Percentiles rank a stretch among this genome's conserved stretches.
Evolutionary conservation across 2,329 filamentous ascomycete species (phyloP).

Genomic region (Beauveria sp.): DNA sequence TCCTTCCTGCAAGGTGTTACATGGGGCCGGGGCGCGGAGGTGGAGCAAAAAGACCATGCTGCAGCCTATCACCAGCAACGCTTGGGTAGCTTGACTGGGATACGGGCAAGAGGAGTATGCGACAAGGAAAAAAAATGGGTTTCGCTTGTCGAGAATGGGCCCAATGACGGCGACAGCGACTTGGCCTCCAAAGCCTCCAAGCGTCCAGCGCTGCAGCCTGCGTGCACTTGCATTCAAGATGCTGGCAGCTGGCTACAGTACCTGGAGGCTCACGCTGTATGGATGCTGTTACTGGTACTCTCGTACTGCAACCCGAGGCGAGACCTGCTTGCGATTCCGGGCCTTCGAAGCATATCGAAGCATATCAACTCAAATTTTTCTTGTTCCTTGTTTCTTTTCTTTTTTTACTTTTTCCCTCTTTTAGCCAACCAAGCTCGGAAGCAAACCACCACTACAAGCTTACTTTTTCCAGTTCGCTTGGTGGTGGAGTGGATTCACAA

Average conservation of each 20-base stretch:
- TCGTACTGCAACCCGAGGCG: not conserved
- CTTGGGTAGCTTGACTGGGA: not conserved
- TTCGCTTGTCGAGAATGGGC: constrained; percentile 1
- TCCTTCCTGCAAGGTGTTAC: not conserved
- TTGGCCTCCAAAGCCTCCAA: not conserved
- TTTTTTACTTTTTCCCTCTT: not conserved
- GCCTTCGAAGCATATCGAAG: no score
- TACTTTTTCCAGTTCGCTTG: not conserved
- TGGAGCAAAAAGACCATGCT: not conserved
- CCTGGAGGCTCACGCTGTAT: no score
- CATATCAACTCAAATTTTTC: no score
- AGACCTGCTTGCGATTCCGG: no score
- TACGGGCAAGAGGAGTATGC: not conserved
- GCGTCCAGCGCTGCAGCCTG: no score
- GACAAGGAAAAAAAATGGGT: not conserved
- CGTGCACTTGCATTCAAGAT: no score
- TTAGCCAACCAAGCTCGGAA: no score
- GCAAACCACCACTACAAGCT: not conserved
- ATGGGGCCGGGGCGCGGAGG: not conserved
- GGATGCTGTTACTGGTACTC: no score
- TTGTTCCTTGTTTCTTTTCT: not conserved
- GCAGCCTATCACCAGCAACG: not conserved
- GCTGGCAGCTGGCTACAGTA: no score
- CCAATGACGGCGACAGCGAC: not conserved
- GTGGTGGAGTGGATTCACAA: not conserved